Evolutionary conservation across 768 basidiomycete species (phyloP), one percentile per base, ranked within the genome.

Genomic region (Mycena pura): DNA sequence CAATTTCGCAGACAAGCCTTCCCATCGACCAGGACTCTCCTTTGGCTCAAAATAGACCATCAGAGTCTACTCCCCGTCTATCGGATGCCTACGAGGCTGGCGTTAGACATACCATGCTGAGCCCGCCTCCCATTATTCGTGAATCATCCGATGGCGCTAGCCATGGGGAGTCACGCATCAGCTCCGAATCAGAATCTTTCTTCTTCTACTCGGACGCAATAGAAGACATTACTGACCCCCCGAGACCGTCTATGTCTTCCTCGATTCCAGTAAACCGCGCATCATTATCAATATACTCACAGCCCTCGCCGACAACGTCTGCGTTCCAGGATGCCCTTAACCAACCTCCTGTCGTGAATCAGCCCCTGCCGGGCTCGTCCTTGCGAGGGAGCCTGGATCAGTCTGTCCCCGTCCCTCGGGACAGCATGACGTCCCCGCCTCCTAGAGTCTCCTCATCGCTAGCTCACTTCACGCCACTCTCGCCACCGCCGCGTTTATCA

Each of bases 271-370:
- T 78, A 63, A 28, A 14, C 46, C 80, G 87, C 38, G 83, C 78
- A 4, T 89, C 90, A 19, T 64, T 87, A 27, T 90, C 89, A 13
- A 84, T 86, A 53, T 88, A 89, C 70, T 87, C 89, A 10, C 85
- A 86, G 63, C 80, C 84, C 5, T 92, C 91, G 10, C 91, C 91
- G 2, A 90, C 90, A 4, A 86, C 82, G 6, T 92, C 91, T n/a
- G 89, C 88, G n/a, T 93, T 93, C 75, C 84, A 85, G 25, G 89
- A 91, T 65, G 84, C 81, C 15, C 70, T 84, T 39, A 80, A 77
- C 45, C 70, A 55, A 68, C 71, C 50, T 64, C 70, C 57, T 67
- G 63, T 64, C 74, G 15, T 65, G 66, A 32, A 17, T 60, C 28
- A 57, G 50, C 59, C 66, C 58, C 46, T 68, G 54, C 46, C 62